Conservation (phyloP, 179 eudicot species). For the Heliamphora pulchella region DNA sequence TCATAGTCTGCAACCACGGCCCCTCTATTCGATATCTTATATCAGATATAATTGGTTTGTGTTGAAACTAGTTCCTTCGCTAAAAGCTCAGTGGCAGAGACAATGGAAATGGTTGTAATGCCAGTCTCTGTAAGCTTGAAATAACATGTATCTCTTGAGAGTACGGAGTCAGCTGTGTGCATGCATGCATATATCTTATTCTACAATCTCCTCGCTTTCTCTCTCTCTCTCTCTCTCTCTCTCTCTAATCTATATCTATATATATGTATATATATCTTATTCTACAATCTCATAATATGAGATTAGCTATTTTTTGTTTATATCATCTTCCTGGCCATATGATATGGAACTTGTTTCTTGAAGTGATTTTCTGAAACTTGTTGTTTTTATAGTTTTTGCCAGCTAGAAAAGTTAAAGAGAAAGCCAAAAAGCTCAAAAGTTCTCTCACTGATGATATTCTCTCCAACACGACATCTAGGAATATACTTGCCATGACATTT, state of each 20-base stretch:
- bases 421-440: constrained; percentile 52
- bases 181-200: too few species aligned
- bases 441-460: constrained; percentile 49
- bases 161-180: background rate
- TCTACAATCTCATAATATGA: background rate
- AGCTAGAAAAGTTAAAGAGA: constrained; percentile 72
- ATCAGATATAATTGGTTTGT: background rate
- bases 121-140: background rate
- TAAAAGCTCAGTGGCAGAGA: background rate
- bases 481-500: constrained; percentile 85
- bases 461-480: constrained; percentile 38
- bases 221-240: too few species aligned
- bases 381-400: constrained; percentile 61
- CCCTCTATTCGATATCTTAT: too few species aligned
- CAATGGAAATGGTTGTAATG: background rate
- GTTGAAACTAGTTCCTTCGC: background rate
- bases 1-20: too few species aligned
- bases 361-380: background rate
- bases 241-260: too few species aligned
- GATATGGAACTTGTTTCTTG: background rate
- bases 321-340: background rate
- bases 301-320: background rate
- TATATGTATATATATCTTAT: background rate
- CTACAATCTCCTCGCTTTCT: too few species aligned
- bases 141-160: background rate